phyloP scores from a whole-genome alignment of 2,329 filamentous ascomycete genomes.

The Trichophyton rubrum region DNA sequence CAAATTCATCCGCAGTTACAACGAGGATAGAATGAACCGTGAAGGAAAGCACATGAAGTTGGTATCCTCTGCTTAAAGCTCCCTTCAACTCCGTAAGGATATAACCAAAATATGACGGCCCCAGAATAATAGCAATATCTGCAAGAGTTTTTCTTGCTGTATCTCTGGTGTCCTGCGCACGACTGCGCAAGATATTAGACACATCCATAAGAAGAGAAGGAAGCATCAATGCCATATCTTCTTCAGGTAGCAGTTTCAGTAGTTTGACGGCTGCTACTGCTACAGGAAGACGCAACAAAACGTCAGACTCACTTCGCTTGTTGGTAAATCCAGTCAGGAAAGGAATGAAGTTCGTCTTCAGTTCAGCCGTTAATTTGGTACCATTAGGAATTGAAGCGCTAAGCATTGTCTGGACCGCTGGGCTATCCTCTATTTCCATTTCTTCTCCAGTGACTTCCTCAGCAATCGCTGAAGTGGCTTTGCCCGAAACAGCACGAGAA shows the following conservation, averaged over 20 bases:
- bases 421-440: constrained; percentile 17
- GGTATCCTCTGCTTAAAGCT: constrained; percentile 73
- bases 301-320: constrained; percentile 86
- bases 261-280: constrained; percentile 82
- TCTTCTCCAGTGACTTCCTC: constrained; percentile 19
- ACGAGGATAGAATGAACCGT: constrained; percentile 88
- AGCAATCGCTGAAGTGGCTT: not conserved
- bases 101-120: constrained; percentile 74
- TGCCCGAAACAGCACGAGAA: constrained; percentile 37
- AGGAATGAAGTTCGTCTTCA: constrained; percentile 64
- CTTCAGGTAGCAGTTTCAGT: constrained; percentile 62
- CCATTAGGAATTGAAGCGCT: constrained; percentile 53
- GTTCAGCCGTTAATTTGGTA: constrained; percentile 57
- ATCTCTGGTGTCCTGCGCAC: constrained; percentile 76
- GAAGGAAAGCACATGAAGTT: constrained; percentile 88
- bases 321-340: constrained; percentile 74
- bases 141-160: constrained; percentile 79
- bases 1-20: constrained; percentile 56
- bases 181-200: constrained; percentile 81
- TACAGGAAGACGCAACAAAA: constrained; percentile 83
- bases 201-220: constrained; percentile 82
- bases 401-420: constrained; percentile 36
- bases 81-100: constrained; percentile 82
- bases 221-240: constrained; percentile 60
- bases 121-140: constrained; percentile 69